These are phyloP conservation scores for Paramecium sexaurelia DNA, from an alignment of 73 alveolate genomes.

Conservation along the genomic window DNA sequence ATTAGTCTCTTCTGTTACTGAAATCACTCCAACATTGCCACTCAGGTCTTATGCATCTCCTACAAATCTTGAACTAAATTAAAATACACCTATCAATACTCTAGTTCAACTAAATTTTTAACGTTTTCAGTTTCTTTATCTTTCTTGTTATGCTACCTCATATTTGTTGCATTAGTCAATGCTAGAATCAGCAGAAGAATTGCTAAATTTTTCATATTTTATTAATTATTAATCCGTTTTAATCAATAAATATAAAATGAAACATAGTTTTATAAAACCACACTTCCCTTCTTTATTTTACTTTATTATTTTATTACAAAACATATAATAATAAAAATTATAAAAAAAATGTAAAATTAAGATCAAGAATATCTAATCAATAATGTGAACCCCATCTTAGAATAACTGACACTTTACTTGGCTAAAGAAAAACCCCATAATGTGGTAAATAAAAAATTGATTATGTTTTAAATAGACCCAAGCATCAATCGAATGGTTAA, in stretches of 20 bases:
- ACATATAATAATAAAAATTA: not conserved
- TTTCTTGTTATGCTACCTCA: not conserved
- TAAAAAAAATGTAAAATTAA: conserved; percentile 9
- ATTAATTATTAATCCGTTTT: not conserved
- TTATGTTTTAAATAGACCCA: not conserved
- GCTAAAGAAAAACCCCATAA: conserved; percentile 32
- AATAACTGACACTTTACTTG: not conserved
- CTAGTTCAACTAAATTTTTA: not conserved
- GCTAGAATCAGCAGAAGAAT: not conserved
- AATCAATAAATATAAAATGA: not conserved
- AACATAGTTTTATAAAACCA: not conserved
- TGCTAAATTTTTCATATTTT: not conserved
- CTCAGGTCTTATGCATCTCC: not conserved
- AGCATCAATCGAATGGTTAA: conserved; percentile 46
- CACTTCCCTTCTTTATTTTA: not conserved
- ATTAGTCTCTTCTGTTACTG: not conserved
- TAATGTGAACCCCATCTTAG: conserved; percentile 19
- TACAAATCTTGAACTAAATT: not conserved
- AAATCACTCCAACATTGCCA: not conserved
- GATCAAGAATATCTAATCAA: not conserved
- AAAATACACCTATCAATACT: not conserved
- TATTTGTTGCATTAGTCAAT: not conserved
- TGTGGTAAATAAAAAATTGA: not conserved
- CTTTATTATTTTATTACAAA: not conserved
- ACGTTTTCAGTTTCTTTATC: not conserved